Conservation (phyloP, 345 rosid species). For the Populus simonii region DNA sequence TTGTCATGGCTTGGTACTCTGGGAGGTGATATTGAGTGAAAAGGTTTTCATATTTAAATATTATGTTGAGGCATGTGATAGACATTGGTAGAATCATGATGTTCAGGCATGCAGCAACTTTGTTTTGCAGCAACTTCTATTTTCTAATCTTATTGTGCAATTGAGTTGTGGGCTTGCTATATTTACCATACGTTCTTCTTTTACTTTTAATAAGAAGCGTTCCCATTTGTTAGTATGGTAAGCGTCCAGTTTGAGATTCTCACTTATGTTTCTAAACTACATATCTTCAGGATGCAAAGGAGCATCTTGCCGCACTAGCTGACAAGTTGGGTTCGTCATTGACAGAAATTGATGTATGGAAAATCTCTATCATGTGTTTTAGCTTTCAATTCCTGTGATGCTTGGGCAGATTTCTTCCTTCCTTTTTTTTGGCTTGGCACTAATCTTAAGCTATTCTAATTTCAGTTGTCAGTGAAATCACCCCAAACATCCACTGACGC, state of each 20-base stretch:
- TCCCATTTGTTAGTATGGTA: background rate
- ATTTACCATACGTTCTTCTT: background rate
- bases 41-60: background rate
- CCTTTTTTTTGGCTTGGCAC: constrained; percentile 8
- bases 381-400: background rate
- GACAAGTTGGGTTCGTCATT: constrained; percentile 91
- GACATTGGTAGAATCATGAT: background rate
- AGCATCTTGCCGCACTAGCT: constrained; percentile 90
- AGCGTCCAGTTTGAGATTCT: background rate
- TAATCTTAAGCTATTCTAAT: constrained; percentile 33
- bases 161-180: background rate
- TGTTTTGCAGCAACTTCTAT: background rate
- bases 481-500: constrained; percentile 56
- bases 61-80: background rate
- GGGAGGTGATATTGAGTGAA: background rate
- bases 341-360: constrained; percentile 77
- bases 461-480: constrained; percentile 77
- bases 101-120: background rate
- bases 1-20: background rate
- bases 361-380: constrained; percentile 14
- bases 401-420: background rate
- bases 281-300: constrained; percentile 83
- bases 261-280: background rate
- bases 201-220: background rate
- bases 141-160: background rate